phyloP scores from a whole-genome alignment of 805 yeast species.

The Metschnikowia arizonensis region DNA sequence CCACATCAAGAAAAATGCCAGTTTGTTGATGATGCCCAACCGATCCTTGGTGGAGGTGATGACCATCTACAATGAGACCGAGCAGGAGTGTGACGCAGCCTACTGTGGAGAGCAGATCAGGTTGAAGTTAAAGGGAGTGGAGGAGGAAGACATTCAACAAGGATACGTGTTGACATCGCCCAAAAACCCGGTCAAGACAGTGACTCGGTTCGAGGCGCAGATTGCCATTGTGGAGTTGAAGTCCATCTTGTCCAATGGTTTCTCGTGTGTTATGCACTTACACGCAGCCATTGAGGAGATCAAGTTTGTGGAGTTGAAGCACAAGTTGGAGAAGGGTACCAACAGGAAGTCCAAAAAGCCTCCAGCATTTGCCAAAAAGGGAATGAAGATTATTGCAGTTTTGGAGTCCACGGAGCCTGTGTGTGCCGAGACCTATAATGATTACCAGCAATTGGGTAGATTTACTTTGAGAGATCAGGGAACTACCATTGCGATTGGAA shows the following conservation, averaged over 20 bases:
- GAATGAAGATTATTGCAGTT: conserved; percentile 95
- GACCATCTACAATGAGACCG: conserved; percentile 90
- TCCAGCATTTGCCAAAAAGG: conserved; percentile 97
- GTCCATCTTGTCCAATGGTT: conserved; percentile 91
- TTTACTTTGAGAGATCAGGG: conserved; percentile 99
- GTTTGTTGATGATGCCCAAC: conserved; percentile 89
- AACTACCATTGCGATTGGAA: conserved; percentile 96
- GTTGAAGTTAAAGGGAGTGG: conserved; percentile 88
- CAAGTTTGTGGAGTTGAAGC: conserved; percentile 71
- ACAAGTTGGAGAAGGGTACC: conserved; percentile 93
- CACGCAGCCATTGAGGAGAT: conserved; percentile 99
- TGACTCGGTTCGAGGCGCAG: conserved; percentile 89
- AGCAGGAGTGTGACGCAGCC: conserved; percentile 86
- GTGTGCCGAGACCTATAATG: conserved; percentile 88
- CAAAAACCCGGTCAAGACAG: conserved; percentile 85
- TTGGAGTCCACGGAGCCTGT: conserved; percentile 83
- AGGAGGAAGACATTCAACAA: conserved; percentile 89
- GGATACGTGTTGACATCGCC: conserved; percentile 91
- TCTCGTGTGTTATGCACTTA: conserved; percentile 96
- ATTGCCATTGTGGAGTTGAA: conserved; percentile 95
- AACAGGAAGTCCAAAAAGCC: conserved; percentile 95
- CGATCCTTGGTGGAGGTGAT: conserved; percentile 76
- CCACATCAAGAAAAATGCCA: conserved; percentile 73
- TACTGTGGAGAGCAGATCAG: conserved; percentile 96
- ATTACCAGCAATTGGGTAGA: conserved; percentile 95